Conservation (phyloP, 202 grass and related monocot species). For the Alloteropsis angusta region DNA sequence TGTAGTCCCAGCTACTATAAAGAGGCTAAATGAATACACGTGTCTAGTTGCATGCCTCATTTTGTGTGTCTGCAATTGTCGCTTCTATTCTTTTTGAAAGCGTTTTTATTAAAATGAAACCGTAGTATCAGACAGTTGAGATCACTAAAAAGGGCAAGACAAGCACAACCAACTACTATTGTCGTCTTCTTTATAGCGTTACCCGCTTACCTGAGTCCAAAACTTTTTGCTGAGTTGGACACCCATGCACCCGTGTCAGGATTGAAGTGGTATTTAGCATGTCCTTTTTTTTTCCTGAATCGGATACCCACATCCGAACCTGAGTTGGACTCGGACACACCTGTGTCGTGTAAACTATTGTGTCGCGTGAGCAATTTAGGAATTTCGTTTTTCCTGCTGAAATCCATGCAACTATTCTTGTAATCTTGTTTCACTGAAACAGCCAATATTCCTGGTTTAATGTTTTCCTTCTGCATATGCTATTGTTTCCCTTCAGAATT, state of each 20-base stretch:
- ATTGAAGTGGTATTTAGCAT: background rate
- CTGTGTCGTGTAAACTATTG: background rate
- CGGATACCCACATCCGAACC: background rate
- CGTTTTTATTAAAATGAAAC: background rate
- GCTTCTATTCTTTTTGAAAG: background rate
- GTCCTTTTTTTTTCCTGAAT: background rate
- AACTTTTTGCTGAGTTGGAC: background rate
- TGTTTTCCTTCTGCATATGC: background rate
- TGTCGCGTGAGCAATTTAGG: background rate
- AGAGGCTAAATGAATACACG: background rate
- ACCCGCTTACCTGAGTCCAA: background rate
- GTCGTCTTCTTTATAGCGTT: background rate
- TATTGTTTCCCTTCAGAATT: background rate
- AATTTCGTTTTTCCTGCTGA: background rate
- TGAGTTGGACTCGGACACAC: background rate
- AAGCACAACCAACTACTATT: background rate
- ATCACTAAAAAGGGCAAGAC: background rate
- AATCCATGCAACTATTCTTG: background rate
- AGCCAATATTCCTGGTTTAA: background rate
- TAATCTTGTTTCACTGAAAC: background rate
- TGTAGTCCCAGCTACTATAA: background rate
- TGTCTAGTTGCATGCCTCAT: background rate
- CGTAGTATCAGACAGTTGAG: background rate
- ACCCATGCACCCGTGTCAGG: background rate
- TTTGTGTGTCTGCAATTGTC: background rate